Base-by-base conservation (phyloP, 106 monocot genomes). In the Acorus gramineus region DNA sequence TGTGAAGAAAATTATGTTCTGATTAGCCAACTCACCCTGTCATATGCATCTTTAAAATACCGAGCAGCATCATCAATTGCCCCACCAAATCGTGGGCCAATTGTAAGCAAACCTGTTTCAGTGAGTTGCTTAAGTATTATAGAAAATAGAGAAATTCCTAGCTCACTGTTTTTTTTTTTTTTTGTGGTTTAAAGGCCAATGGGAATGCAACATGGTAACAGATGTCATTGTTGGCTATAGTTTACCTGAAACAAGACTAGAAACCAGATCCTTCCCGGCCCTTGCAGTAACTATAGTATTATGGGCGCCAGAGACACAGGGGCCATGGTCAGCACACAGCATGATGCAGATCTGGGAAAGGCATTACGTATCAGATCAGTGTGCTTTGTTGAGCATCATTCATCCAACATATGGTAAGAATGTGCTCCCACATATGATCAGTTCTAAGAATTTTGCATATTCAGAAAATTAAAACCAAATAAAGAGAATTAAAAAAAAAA, bases 61-160 rank as follows among this genome's bases (percentile, higher is more conserved):
- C 96, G 78, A 52, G 96, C 96, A 62, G 90, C 96, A 81, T 96
- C 96, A 73, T 96, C 96, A 83, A 96, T 96, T 68, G 96, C 96
- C 68, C 96, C 96, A 75, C 96, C 96, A 73, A 96, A 96, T 73
- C 96, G 78, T 56, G 96, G 96, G 54, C 96, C 96, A 73, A 96
- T 96, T 53, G 96, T 96, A 44, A 96, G 87, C 66, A 96, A 77
- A 5, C 96, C 96, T 96, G 70, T 74, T 62, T 47, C 11, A 52
- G 14, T 66, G 64, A 72, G 11, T 65, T 6, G 28, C 28, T 28
- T 28, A 28, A 28, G 28, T 28, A 28, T 28, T 28, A 28, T 28
- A 28, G 28, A 28, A 28, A 28, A 28, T 28, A 28, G 28, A 28
- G 28, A 28, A 28, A 0, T 28, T 28, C 28, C 28, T 28, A 28